phyloP scores from a whole-genome alignment of 805 yeast genomes.

The Kodamaea leandrae region DNA sequence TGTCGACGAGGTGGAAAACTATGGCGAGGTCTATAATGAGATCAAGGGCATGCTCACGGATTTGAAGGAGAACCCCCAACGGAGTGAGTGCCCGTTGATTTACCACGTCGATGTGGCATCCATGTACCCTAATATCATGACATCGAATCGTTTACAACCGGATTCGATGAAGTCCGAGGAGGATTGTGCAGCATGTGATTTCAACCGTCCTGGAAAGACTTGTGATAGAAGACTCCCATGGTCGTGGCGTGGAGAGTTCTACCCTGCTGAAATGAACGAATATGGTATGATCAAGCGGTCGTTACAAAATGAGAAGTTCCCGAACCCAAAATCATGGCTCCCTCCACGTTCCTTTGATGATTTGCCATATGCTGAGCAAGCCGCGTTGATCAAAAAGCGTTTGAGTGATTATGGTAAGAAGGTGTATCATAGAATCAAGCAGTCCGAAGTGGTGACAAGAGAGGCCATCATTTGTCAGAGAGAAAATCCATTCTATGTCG shows the following conservation, averaged over 20 bases:
- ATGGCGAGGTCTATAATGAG: conserved; percentile 64
- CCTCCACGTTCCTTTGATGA: conserved; percentile 72
- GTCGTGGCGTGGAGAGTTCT: conserved; percentile 98
- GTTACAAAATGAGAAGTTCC: conserved; percentile 73
- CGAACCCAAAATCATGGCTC: conserved; percentile 53
- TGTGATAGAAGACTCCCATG: conserved; percentile 92
- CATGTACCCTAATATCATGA: conserved; percentile 99
- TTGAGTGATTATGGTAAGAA: conserved; percentile 81
- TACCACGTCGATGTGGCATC: conserved; percentile 99
- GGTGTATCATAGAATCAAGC: conserved; percentile 77
- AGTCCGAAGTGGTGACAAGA: conserved; percentile 78
- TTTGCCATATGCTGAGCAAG: conserved; percentile 74
- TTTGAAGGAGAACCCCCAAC: conserved; percentile 56
- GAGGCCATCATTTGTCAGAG: conserved; percentile 96
- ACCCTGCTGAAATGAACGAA: conserved; percentile 87
- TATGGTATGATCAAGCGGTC: conserved; percentile 87
- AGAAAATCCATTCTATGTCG: conserved; percentile 94
- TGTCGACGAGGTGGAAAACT: conserved; percentile 76
- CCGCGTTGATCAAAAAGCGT: conserved; percentile 68
- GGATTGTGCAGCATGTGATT: conserved; percentile 97
- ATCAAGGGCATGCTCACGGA: conserved; percentile 56
- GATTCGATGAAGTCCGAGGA: conserved; percentile 95
- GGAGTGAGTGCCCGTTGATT: conserved; percentile 79
- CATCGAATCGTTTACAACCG: conserved; percentile 94
- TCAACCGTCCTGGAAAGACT: conserved; percentile 88